These are phyloP conservation scores for Ophiostoma angusticollis DNA, from an alignment of 2,329 filamentous ascomycete genomes.

Conservation along the genomic window DNA sequence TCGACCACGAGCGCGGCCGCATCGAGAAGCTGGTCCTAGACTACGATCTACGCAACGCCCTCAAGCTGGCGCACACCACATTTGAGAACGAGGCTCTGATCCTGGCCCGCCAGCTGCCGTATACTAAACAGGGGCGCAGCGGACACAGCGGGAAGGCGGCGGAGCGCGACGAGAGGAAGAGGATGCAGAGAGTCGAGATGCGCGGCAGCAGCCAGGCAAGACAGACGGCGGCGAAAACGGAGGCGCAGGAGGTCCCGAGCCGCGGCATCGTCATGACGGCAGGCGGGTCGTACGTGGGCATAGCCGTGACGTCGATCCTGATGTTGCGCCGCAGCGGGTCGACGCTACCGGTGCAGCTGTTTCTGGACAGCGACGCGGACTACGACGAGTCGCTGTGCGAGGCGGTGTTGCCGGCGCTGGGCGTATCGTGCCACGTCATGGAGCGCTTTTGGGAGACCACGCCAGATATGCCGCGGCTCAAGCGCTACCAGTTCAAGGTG, in stretches of 20 bases:
- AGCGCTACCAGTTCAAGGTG: constrained; percentile 42
- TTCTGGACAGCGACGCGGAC: constrained; percentile 21
- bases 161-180: neutral
- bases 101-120: constrained; percentile 7
- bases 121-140: neutral
- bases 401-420: constrained; percentile 18
- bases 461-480: constrained; percentile 15
- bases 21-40: constrained; percentile 5
- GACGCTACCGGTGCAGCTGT: constrained; percentile 31
- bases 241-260: no score
- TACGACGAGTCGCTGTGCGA: constrained; percentile 22
- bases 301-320: constrained; percentile 35
- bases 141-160: neutral
- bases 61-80: constrained; percentile 2
- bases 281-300: constrained; percentile 32
- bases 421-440: constrained; percentile 23
- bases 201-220: neutral
- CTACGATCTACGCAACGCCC: constrained; percentile 4
- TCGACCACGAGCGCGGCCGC: constrained; percentile 2
- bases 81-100: neutral
- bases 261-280: constrained; percentile 39
- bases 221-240: neutral
- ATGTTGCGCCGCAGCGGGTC: constrained; percentile 39
- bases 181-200: no score
- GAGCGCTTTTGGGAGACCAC: constrained; percentile 17